Evolutionary conservation across 768 basidiomycete genomes (phyloP).

Genomic region (Melanogaster broomeanus): DNA sequence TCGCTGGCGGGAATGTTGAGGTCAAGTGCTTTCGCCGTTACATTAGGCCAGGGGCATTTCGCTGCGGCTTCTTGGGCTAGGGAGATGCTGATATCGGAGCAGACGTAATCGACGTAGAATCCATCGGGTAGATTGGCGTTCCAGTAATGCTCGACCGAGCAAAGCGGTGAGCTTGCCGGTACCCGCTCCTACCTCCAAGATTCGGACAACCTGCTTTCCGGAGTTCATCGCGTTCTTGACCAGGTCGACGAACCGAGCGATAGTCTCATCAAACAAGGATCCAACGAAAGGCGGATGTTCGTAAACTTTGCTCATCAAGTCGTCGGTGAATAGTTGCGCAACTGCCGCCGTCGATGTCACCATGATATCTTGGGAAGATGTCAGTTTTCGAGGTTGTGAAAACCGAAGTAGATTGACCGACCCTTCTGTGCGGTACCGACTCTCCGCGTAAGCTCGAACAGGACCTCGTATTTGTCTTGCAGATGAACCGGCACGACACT

Average conservation of each 20-base stretch:
- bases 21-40: conserved; percentile 13
- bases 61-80: conserved; percentile 14
- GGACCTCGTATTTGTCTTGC: too few relatives aligned
- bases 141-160: conserved; percentile 16
- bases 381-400: neutral
- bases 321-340: conserved; percentile 19
- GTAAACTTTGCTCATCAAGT: conserved; percentile 16
- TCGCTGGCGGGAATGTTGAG: conserved; percentile 4
- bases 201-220: conserved; percentile 18
- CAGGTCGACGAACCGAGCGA: conserved; percentile 4
- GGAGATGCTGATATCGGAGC: conserved; percentile 11
- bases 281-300: conserved; percentile 12
- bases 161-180: conserved; percentile 15
- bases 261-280: conserved; percentile 8
- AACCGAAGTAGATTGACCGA: too few relatives aligned
- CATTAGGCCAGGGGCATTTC: conserved; percentile 14
- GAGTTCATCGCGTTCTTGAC: conserved; percentile 1
- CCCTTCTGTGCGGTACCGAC: too few relatives aligned
- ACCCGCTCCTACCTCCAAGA: conserved; percentile 21
- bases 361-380: neutral
- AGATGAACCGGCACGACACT: too few relatives aligned
- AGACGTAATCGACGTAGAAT: conserved; percentile 15
- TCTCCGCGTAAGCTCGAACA: too few relatives aligned
- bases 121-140: conserved; percentile 8
- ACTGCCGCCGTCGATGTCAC: too few relatives aligned